Conservation (phyloP, 176 grass and related monocot genomes). For the Canna indica region DNA sequence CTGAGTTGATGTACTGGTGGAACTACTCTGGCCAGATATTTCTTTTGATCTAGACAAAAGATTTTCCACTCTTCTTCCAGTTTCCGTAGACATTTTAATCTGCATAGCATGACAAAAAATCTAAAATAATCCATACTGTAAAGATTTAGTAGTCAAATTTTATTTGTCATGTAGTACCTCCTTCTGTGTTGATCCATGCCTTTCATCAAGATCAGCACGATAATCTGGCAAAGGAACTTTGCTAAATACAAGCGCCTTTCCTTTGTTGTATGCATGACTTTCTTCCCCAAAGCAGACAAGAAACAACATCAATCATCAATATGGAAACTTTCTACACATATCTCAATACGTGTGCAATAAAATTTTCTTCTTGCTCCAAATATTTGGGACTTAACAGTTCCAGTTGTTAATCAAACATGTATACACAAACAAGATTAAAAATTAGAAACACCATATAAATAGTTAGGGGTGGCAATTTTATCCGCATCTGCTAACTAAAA, state of each 20-base stretch:
- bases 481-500: no score
- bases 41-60: conserved; percentile 55
- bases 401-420: background rate
- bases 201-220: conserved; percentile 87
- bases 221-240: conserved; percentile 93
- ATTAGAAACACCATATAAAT: background rate
- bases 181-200: conserved; percentile 82
- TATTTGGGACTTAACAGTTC: background rate
- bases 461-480: background rate
- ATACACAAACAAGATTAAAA: background rate
- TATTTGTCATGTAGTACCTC: conserved; percentile 38
- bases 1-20: conserved; percentile 37
- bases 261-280: conserved; percentile 91
- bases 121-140: conserved; percentile 2
- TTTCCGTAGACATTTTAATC: conserved; percentile 96
- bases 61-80: conserved; percentile 74
- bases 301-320: conserved; percentile 23
- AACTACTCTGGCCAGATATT: conserved; percentile 28
- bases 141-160: background rate
- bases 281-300: conserved; percentile 42
- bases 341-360: background rate
- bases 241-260: conserved; percentile 83
- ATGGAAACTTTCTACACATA: background rate
- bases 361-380: background rate
- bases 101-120: conserved; percentile 35